phyloP scores from a whole-genome alignment of 129 eudicot species.

The Heracleum sosnowskyi region DNA sequence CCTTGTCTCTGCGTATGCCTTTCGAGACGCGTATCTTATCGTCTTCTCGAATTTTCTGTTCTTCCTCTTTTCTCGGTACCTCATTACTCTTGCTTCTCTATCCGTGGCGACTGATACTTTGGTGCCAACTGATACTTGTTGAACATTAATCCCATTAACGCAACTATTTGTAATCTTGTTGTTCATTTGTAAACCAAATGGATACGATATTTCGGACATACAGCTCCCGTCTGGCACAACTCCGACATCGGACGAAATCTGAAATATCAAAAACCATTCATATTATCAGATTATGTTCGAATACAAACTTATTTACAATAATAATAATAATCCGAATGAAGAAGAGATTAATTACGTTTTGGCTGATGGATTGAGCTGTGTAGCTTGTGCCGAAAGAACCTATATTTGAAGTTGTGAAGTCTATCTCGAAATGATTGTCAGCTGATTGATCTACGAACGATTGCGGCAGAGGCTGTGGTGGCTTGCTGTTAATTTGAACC shows the following conservation, averaged over 20 bases:
- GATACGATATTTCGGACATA: conserved; percentile 56
- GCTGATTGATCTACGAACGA: conserved; percentile 14
- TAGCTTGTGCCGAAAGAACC: conserved; percentile 34
- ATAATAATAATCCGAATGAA: not conserved
- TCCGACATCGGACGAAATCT: conserved; percentile 64
- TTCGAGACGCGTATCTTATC: conserved; percentile 77
- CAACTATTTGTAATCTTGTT: conserved; percentile 3
- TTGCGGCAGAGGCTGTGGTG: not conserved
- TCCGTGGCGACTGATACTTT: conserved; percentile 27
- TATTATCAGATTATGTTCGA: not conserved
- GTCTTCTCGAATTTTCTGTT: conserved; percentile 77
- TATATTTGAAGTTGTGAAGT: conserved; percentile 54
- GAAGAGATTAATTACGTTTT: conserved; percentile 32
- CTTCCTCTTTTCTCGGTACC: conserved; percentile 91
- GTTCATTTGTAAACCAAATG: conserved; percentile 24
- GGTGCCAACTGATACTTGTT: conserved; percentile 16
- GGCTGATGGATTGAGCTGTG: conserved; percentile 37
- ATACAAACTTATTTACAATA: not conserved
- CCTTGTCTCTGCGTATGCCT: conserved; percentile 80
- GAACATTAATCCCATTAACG: conserved; percentile 11
- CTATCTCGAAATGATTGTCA: conserved; percentile 55
- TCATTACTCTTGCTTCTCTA: conserved; percentile 71
- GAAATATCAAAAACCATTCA: conserved; percentile 51
- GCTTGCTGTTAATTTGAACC: conserved; percentile 18
- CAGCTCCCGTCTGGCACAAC: conserved; percentile 72